Evolutionary conservation across 1,284 basidiomycete species (phyloP), one percentile per base, ranked within the genome.

Genomic region (Vanrija humicola): DNA sequence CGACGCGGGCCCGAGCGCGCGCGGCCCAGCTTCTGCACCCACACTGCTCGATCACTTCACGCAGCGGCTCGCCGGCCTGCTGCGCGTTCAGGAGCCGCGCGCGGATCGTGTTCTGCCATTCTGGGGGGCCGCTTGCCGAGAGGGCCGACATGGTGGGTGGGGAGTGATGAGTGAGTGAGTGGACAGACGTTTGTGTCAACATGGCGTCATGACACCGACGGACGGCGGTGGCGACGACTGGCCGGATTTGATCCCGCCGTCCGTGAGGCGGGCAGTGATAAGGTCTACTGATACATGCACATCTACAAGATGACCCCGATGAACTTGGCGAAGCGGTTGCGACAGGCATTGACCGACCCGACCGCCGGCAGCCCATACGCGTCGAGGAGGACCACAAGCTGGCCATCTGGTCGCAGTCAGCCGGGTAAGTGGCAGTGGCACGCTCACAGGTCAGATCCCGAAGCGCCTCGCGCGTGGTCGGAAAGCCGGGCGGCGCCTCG

Each of bases 1-100:
- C 43, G 57, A 14, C 34, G 9, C 8, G 5, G 19, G 15, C 7
- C 12, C 34, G 26, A 40, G 16, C 12, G 19, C 48, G 19, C 15
- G 15, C 6, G 26, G n/a, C 26, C 16, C 16, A 5, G 1, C 8
- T 9, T 12, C 12, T 8, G 12, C 15, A 52, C 61, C 26, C 74
- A 93, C 90, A 93, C 79, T 93, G 89, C 70, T 91, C 89, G 61
- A 93, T 91, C 63, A 93, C 82, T 28, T 60, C 87, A 81, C 82
- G 55, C 82, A 85, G 76, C 87, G 86, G 66, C 80, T 85, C 67
- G 81, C 81, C 70, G 87, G 90, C 65, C 85, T 82, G 76, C 89
- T 89, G 69, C 38, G 63, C 59, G 12, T 62, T 67, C 65, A 85
- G 81, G 38, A 94, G 83, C 59, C 89, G 83, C 44, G 86, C 78